These are phyloP conservation scores for Lichtheimia ornata DNA, from an alignment of 371 early-diverging fungal genomes.

Conservation along the genomic window DNA sequence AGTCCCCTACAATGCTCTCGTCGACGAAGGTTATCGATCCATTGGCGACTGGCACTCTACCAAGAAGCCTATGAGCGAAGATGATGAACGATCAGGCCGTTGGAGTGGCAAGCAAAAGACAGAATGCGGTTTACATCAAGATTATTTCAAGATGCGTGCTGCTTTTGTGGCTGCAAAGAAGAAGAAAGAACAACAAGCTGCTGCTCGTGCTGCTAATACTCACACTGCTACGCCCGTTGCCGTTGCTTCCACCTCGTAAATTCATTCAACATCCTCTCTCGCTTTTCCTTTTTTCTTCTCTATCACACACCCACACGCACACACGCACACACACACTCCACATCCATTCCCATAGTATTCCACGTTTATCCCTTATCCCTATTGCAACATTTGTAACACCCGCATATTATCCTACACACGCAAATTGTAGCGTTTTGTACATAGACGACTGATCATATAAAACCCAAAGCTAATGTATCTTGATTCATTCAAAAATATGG, in stretches of 20 bases:
- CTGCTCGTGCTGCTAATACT: slow-evolving; percentile 2
- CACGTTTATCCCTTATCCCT: background rate
- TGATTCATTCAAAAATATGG: too few relatives aligned
- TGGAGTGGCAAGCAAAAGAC: slow-evolving; percentile 89
- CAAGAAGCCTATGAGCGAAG: slow-evolving; percentile 58
- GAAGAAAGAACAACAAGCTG: slow-evolving; percentile 39
- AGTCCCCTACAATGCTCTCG: slow-evolving; percentile 87
- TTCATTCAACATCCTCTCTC: background rate
- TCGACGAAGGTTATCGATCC: slow-evolving; percentile 91
- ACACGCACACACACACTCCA: background rate
- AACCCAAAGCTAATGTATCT: too few relatives aligned
- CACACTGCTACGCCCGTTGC: slow-evolving; percentile 2
- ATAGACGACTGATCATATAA: too few relatives aligned
- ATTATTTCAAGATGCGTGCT: slow-evolving; percentile 90
- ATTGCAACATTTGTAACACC: background rate
- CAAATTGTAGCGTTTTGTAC: too few relatives aligned
- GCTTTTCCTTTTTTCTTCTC: background rate
- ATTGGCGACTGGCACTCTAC: slow-evolving; percentile 95
- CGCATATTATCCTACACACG: too few relatives aligned
- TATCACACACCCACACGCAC: background rate
- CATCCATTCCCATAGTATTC: background rate
- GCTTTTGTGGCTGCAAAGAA: slow-evolving; percentile 59
- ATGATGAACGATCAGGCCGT: slow-evolving; percentile 87
- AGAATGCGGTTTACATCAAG: slow-evolving; percentile 94
- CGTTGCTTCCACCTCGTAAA: slow-evolving; percentile 9